Evolutionary conservation across 1,284 basidiomycete genomes (phyloP).

Genomic region (Cryptococcus sp.): DNA sequence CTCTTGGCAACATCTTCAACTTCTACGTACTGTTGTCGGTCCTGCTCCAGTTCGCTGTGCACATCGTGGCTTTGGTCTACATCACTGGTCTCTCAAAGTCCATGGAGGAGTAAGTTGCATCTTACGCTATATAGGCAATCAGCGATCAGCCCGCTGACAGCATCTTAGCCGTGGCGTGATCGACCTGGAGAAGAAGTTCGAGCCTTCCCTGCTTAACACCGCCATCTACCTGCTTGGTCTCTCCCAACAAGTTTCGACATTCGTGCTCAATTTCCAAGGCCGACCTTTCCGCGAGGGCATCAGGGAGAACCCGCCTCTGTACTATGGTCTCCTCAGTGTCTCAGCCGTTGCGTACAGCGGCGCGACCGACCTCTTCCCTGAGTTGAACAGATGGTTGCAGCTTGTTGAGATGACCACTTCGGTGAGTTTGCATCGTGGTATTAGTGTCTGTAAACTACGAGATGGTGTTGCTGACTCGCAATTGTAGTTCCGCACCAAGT

Average conservation of each 20-base stretch:
- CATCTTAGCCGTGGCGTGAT: conserved; percentile 68
- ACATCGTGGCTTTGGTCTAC: conserved; percentile 84
- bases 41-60: conserved; percentile 84
- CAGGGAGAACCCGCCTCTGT: conserved; percentile 86
- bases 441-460: not conserved
- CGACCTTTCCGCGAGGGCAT: conserved; percentile 96
- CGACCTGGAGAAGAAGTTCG: conserved; percentile 91
- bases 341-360: conserved; percentile 88
- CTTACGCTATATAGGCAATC: not conserved
- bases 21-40: conserved; percentile 89
- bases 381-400: conserved; percentile 95
- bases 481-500: conserved; percentile 71
- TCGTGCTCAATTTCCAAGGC: conserved; percentile 96
- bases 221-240: conserved; percentile 91
- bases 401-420: conserved; percentile 82
- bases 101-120: conserved; percentile 68
- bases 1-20: conserved; percentile 92
- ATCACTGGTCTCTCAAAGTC: conserved; percentile 79
- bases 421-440: conserved; percentile 58
- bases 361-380: conserved; percentile 89
- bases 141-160: conserved; percentile 11
- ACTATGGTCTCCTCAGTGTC: conserved; percentile 83
- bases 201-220: conserved; percentile 87
- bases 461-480: not conserved
- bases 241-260: conserved; percentile 94